Base-by-base conservation (phyloP, 2,329 filamentous ascomycete genomes). In the Stagonosporopsis tanaceti region DNA sequence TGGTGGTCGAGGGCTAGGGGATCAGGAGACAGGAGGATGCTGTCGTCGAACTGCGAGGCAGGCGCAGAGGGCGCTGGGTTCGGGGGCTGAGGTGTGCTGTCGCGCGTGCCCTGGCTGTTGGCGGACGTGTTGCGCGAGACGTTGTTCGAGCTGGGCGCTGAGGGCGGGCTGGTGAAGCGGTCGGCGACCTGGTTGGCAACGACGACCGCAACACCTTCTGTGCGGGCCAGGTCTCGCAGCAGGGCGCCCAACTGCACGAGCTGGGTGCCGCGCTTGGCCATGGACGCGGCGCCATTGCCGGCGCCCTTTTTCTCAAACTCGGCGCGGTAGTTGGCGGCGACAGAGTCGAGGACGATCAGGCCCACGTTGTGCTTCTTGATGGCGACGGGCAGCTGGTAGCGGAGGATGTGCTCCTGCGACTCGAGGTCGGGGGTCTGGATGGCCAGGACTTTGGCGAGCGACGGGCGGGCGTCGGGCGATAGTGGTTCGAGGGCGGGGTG, bases 111-210 rank as follows among this genome's bases (percentile, higher is more conserved):
- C 47, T 75, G 72, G 47, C 71, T 74, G 51, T 68, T 72, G 34
- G 60, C 40, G 0, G 70, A 75, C 2, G 67, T 53, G 3, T 65
- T 71, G 28, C 73, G 65, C 22, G 73, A 76, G 3, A 64, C 55
- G 7, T 63, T 9, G 37, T 69, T 70, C 5, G 72, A 72, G 7
- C 65, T 50, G 7, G 60, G 35, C 4, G 57, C 45, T n/a, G 68
- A 60, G 2, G 64, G 59, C 2, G 65, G 47, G 30, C 70, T 67
- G 17, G 79, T 79, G 62, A 99, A 96, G 4, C 93, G 89, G 77
- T 99, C 95, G 6, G 92, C 91, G 28, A 99, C 94, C 76, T 99
- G 95, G 73, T 99, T 99, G 5, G 94, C 91, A 3, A 97, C 90
- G 1, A 99, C 93, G 27, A 99, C 84, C 24, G 93, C 93, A 42